A percentile compares a stretch with the other conserved stretches of the same genome.
These are phyloP conservation scores for Ceratocystis destructans DNA, from an alignment of 2,329 filamentous ascomycete species.

Conservation along the genomic window DNA sequence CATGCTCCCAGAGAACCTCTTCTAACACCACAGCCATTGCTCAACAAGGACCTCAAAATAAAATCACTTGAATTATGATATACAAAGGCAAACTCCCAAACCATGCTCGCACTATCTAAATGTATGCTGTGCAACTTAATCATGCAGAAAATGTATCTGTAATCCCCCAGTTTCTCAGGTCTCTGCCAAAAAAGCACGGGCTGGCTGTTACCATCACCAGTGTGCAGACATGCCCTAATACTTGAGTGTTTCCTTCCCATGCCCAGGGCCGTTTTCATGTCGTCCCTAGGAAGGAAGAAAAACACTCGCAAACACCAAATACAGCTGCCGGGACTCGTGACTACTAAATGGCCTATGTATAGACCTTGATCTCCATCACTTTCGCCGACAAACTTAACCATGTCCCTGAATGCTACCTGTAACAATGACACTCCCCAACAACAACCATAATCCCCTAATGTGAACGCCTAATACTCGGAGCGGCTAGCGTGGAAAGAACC, in stretches of 20 bases:
- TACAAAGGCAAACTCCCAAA: constrained; percentile 6
- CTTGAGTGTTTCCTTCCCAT: not conserved
- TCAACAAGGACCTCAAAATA: not conserved
- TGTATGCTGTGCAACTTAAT: not conserved
- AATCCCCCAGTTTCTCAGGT: not conserved
- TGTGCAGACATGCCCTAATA: not conserved
- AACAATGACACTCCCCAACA: constrained; percentile 12
- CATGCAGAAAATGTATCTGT: constrained; percentile 10
- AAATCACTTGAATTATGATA: not conserved
- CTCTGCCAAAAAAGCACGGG: not conserved
- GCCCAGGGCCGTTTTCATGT: not conserved
- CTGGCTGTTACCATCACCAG: not conserved
- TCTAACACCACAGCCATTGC: too few species aligned
- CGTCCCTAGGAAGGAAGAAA: not conserved
- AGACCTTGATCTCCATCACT: not conserved
- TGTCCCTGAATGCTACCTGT: constrained; percentile 13
- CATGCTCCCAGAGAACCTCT: too few species aligned
- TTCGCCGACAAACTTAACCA: constrained; percentile 1
- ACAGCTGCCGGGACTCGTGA: too few species aligned
- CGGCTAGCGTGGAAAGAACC: constrained; percentile 15
- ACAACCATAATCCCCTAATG: constrained; percentile 1
- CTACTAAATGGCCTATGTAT: not conserved
- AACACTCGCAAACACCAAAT: not conserved
- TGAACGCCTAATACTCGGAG: constrained; percentile 14
- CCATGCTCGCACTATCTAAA: not conserved